These are phyloP conservation scores for Agastache rugosa DNA, from an alignment of 257 asterid species.

Conservation along the genomic window DNA sequence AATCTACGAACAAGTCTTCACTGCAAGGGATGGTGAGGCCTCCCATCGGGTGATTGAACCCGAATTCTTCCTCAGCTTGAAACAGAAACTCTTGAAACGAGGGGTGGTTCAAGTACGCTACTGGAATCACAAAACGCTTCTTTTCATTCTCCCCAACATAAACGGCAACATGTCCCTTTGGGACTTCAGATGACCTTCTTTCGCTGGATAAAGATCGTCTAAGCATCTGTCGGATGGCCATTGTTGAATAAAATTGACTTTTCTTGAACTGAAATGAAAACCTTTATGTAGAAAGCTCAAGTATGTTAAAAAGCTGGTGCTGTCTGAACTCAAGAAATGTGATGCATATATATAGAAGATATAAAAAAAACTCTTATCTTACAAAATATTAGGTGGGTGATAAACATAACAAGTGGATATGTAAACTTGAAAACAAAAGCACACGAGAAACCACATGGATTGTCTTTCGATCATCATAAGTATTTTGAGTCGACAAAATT, in stretches of 20 bases:
- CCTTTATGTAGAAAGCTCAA: too few species aligned
- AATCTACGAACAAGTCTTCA: conserved; percentile 34
- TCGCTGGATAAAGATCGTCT: conserved; percentile 18
- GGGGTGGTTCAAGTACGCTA: conserved; percentile 40
- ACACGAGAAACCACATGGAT: too few species aligned
- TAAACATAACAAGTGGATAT: too few species aligned
- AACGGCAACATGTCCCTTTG: conserved; percentile 46
- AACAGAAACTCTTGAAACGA: conserved; percentile 41
- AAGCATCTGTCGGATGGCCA: conserved; percentile 23
- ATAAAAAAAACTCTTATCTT: too few species aligned
- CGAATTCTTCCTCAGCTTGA: conserved; percentile 44
- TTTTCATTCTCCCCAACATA: conserved; percentile 30
- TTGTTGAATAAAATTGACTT: background rate
- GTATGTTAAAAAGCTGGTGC: background rate
- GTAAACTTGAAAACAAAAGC: too few species aligned
- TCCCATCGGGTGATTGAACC: conserved; percentile 43
- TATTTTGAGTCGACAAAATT: too few species aligned
- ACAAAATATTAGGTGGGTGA: too few species aligned
- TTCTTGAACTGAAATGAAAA: background rate
- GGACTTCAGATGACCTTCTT: conserved; percentile 32
- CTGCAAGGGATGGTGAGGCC: conserved; percentile 40
- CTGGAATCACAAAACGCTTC: conserved; percentile 25
- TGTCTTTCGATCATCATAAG: too few species aligned
- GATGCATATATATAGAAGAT: too few species aligned
- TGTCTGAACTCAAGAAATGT: background rate